Conservation (phyloP, 1,284 basidiomycete species). For the Puccinia horiana region DNA sequence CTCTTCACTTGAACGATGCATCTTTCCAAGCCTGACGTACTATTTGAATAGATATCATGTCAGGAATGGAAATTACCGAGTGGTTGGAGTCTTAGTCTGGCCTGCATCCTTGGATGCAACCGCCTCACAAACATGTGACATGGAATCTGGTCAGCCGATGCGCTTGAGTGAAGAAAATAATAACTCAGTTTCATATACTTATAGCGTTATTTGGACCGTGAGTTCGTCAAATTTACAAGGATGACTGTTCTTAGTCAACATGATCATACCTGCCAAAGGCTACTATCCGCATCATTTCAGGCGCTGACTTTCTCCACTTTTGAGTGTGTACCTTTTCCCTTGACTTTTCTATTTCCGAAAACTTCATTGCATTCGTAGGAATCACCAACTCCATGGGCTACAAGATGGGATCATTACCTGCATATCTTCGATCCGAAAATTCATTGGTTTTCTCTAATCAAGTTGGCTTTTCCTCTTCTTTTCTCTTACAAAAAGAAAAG, state of each 20-base stretch:
- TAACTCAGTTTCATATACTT: constrained; percentile 82
- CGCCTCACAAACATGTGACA: constrained; percentile 51
- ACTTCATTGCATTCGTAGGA: constrained; percentile 61
- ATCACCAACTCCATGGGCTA: constrained; percentile 74
- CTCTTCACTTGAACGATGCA: not conserved
- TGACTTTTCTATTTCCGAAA: not conserved
- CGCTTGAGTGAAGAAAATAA: constrained; percentile 67
- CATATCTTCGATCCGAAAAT: constrained; percentile 72
- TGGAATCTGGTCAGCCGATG: constrained; percentile 60
- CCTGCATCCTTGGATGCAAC: constrained; percentile 68
- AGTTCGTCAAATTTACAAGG: constrained; percentile 55
- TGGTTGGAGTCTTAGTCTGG: constrained; percentile 90
- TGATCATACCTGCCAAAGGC: not conserved
- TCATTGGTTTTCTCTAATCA: constrained; percentile 87
- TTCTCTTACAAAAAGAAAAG: not conserved
- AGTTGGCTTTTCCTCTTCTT: constrained; percentile 58
- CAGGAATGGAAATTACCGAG: constrained; percentile 68
- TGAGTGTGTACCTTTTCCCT: constrained; percentile 11
- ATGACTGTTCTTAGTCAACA: not conserved
- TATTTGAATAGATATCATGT: constrained; percentile 70
- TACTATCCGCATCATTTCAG: not conserved
- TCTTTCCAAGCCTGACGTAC: not conserved
- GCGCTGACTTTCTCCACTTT: not conserved
- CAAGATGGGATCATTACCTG: constrained; percentile 93
- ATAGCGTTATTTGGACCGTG: constrained; percentile 82